Conservation (phyloP, 2,329 filamentous ascomycete species). For the Blastomyces gilchristii region DNA sequence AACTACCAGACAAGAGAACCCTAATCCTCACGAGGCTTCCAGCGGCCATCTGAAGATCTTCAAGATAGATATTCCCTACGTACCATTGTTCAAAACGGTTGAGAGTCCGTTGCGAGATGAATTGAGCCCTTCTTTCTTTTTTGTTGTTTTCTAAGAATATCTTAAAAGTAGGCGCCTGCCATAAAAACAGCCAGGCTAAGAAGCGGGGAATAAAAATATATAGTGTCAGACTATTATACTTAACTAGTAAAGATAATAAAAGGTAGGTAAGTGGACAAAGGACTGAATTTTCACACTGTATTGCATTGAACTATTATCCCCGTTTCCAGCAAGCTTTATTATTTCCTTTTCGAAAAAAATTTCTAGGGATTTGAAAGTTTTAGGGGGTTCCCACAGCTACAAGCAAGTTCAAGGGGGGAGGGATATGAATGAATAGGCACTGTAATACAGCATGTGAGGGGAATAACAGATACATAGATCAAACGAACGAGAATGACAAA, state of each 20-base stretch:
- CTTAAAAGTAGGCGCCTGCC: too few species aligned
- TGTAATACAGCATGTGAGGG: not conserved
- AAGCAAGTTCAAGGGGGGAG: not conserved
- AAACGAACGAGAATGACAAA: not conserved
- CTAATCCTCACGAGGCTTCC: too few species aligned
- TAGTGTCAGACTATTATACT: too few species aligned
- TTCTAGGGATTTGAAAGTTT: not conserved
- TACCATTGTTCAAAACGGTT: not conserved
- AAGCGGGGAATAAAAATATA: too few species aligned
- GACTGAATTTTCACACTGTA: not conserved
- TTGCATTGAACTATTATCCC: not conserved
- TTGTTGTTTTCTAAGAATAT: too few species aligned
- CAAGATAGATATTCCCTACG: not conserved
- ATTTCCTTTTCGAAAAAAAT: not conserved
- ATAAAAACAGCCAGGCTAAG: too few species aligned
- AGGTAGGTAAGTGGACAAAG: not conserved
- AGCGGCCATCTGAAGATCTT: too few species aligned
- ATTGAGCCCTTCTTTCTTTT: not conserved
- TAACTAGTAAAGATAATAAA: too few species aligned
- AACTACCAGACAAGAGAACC: too few species aligned
- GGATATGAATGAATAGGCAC: too few species aligned
- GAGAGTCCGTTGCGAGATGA: not conserved
- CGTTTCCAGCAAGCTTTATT: not conserved
- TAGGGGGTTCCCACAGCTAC: not conserved
- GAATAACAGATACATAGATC: not conserved